A percentile compares a stretch with the other conserved stretches of the same genome.
These are phyloP conservation scores for Dendrocalamus sinicus DNA, from an alignment of 176 grass and related monocot genomes.

Conservation along the genomic window DNA sequence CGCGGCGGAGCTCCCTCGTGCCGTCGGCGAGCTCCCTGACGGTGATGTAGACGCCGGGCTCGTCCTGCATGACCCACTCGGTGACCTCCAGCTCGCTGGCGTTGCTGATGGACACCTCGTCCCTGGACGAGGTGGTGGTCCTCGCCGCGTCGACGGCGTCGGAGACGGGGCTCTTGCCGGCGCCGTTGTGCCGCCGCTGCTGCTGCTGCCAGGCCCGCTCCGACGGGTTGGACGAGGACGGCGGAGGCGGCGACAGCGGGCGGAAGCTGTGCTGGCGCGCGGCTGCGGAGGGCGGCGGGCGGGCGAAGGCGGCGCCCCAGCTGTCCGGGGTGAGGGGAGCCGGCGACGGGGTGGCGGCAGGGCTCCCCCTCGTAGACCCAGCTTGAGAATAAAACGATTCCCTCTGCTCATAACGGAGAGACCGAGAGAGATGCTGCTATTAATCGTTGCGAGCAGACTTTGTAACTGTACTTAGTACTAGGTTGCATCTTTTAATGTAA, in stretches of 20 bases:
- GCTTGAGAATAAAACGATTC: conserved; percentile 58
- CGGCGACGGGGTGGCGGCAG: conserved; percentile 51
- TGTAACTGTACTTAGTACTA: too few relatives aligned
- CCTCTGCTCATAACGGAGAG: conserved; percentile 31
- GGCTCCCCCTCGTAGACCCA: conserved; percentile 46
- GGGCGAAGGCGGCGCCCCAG: conserved; percentile 40
- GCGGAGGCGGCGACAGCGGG: conserved; percentile 52
- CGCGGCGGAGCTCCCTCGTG: conserved; percentile 73
- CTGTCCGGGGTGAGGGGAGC: conserved; percentile 40
- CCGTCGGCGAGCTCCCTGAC: conserved; percentile 73
- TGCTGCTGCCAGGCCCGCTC: conserved; percentile 57
- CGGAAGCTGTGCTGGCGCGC: conserved; percentile 49
- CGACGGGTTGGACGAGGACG: conserved; percentile 64
- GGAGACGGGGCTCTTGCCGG: conserved; percentile 44
- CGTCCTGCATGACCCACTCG: conserved; percentile 73
- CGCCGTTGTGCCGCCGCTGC: conserved; percentile 29
- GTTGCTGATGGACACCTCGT: conserved; percentile 73
- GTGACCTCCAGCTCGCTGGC: conserved; percentile 76
- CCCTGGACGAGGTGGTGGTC: conserved; percentile 59
- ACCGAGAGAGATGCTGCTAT: too few relatives aligned
- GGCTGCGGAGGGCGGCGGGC: background rate
- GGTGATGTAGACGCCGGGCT: conserved; percentile 82
- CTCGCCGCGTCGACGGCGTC: conserved; percentile 49
- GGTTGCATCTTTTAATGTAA: too few relatives aligned
- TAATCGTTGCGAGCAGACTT: background rate